Conservation (phyloP, 2,329 filamentous ascomycete genomes). For the Fusarium odoratissimum region DNA sequence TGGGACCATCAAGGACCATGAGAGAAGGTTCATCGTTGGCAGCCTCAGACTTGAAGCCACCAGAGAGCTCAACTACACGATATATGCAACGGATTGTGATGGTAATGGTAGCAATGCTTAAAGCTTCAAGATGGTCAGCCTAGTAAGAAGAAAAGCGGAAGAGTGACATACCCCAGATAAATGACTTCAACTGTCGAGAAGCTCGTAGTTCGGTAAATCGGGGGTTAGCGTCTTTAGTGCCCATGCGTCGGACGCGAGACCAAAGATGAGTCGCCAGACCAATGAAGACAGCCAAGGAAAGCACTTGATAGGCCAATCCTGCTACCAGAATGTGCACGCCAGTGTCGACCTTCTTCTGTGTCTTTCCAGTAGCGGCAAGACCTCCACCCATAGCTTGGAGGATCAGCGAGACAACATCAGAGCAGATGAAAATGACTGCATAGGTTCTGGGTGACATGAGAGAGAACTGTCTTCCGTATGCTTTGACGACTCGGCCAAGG, state of each 20-base stretch:
- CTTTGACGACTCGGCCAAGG: constrained; percentile 40
- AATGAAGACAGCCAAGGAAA: constrained; percentile 28
- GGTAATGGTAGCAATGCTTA: neutral
- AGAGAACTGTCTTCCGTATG: constrained; percentile 26
- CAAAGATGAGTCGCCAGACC: neutral
- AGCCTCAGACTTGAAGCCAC: constrained; percentile 27
- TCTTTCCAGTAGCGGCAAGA: constrained; percentile 24
- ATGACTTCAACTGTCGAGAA: constrained; percentile 6
- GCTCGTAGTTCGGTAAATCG: constrained; percentile 8
- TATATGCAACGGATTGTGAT: constrained; percentile 31
- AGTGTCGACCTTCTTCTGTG: constrained; percentile 12
- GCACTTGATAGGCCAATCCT: constrained; percentile 32
- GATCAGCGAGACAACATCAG: constrained; percentile 30
- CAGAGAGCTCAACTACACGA: constrained; percentile 30
- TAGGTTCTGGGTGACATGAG: constrained; percentile 26
- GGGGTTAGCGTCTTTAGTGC: neutral
- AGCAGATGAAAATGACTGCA: constrained; percentile 32
- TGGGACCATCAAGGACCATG: constrained; percentile 36
- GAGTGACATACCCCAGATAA: neutral
- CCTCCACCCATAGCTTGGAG: constrained; percentile 33
- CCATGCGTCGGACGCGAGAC: neutral
- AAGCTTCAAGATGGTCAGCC: neutral
- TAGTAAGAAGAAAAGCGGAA: neutral
- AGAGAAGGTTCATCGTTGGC: constrained; percentile 34
- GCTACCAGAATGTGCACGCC: constrained; percentile 35